phyloP scores from a whole-genome alignment of 2,329 filamentous ascomycete species.

The Elsinoe batatas region DNA sequence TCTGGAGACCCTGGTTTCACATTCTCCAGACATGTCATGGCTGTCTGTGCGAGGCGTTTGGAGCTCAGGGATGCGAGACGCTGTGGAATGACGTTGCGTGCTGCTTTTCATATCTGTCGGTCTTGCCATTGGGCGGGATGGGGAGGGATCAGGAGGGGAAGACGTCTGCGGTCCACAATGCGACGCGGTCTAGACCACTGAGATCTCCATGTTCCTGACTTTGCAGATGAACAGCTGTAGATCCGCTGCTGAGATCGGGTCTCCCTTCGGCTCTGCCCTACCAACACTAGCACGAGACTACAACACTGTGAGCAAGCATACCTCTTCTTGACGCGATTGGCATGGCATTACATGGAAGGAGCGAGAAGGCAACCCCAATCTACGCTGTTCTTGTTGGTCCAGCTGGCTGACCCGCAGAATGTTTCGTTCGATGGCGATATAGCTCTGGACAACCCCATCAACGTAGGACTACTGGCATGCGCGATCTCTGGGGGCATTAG shows the following conservation, averaged over 20 bases:
- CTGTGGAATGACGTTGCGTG: not conserved
- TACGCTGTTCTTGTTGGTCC: too few species aligned
- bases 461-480: too few species aligned
- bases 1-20: constrained; percentile 4
- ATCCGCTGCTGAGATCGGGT: not conserved
- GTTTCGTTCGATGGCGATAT: too few species aligned
- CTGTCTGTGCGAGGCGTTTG: constrained; percentile 6
- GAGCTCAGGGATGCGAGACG: not conserved
- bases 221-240: not conserved
- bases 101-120: not conserved
- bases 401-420: too few species aligned
- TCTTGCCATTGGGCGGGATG: not conserved
- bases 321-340: too few species aligned
- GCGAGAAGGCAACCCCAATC: too few species aligned
- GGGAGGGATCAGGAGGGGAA: not conserved
- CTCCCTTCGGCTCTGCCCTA: not conserved
- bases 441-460: too few species aligned
- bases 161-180: not conserved
- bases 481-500: too few species aligned
- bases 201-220: not conserved
- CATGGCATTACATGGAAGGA: too few species aligned
- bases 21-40: not conserved
- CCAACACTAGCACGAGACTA: not conserved
- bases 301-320: too few species aligned
- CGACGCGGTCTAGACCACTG: not conserved